phyloP scores from a whole-genome alignment of 306 rosid genomes.

The Rosa persica region DNA sequence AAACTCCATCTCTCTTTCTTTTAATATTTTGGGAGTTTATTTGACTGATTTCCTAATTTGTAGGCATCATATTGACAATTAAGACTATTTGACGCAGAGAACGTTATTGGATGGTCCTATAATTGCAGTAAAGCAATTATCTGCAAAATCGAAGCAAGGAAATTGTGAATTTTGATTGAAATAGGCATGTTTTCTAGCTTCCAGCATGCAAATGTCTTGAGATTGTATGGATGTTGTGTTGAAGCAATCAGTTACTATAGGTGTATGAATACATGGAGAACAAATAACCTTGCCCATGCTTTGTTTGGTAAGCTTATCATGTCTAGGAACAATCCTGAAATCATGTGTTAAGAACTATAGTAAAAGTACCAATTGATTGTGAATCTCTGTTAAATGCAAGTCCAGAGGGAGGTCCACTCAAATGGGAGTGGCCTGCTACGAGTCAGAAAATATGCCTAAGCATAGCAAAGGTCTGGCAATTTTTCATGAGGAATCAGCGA shows the following conservation, averaged over 20 bases:
- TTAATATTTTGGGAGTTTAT: background rate
- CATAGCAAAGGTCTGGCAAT: constrained; percentile 53
- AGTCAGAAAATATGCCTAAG: constrained; percentile 45
- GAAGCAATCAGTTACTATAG: constrained; percentile 48
- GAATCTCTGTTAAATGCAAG: no score
- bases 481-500: constrained; percentile 46
- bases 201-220: constrained; percentile 59
- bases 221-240: constrained; percentile 53
- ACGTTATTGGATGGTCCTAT: constrained; percentile 45
- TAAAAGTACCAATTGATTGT: no score
- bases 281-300: constrained; percentile 44
- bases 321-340: background rate
- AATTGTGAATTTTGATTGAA: constrained; percentile 54
- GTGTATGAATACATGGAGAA: constrained; percentile 63
- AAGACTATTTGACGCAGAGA: constrained; percentile 31
- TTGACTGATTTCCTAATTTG: background rate
- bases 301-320: constrained; percentile 44
- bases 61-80: background rate
- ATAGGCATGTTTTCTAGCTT: constrained; percentile 52
- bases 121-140: constrained; percentile 59
- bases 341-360: background rate
- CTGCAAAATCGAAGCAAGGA: constrained; percentile 50
- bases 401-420: no score
- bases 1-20: background rate
- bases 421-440: no score